A percentile compares a stretch with the other conserved stretches of the same genome.
phyloP scores from a whole-genome alignment of 495 filamentous ascomycete species.

The Neurospora tetrasperma region DNA sequence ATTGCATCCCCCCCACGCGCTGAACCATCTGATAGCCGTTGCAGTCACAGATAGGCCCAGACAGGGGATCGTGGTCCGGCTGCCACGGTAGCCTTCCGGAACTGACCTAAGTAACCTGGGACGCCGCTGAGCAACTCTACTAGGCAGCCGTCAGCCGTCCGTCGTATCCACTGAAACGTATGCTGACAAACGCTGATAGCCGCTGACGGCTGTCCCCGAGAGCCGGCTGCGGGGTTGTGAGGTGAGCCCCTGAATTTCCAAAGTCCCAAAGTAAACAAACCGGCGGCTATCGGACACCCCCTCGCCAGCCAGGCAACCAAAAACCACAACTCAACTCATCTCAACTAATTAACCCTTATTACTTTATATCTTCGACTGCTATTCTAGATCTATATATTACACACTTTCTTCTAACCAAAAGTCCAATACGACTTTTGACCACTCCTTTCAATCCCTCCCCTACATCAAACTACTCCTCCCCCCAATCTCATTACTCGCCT shows the following conservation, averaged over 20 bases:
- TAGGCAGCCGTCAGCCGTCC: not conserved
- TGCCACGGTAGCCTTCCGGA: not conserved
- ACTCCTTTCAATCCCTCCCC: too few relatives aligned
- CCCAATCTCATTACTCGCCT: constrained; percentile 82
- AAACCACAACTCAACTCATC: not conserved
- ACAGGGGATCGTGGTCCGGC: not conserved
- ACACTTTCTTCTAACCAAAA: not conserved
- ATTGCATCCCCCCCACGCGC: not conserved
- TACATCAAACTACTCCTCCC: constrained; percentile 90
- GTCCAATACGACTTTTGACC: too few relatives aligned
- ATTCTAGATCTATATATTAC: not conserved
- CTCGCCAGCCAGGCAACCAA: too few relatives aligned
- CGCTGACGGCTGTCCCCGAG: not conserved
- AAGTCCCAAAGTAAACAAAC: not conserved
- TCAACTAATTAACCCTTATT: not conserved
- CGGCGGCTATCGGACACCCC: not conserved
- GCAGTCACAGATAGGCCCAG: not conserved
- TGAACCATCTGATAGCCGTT: not conserved
- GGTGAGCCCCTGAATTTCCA: not conserved
- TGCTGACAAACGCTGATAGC: not conserved
- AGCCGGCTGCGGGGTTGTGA: too few relatives aligned
- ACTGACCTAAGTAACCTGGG: not conserved
- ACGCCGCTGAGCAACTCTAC: not conserved
- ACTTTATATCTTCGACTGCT: not conserved
- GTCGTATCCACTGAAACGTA: not conserved